These are phyloP conservation scores for Sporothrix phasma DNA, from an alignment of 2,329 filamentous ascomycete species.

Conservation along the genomic window DNA sequence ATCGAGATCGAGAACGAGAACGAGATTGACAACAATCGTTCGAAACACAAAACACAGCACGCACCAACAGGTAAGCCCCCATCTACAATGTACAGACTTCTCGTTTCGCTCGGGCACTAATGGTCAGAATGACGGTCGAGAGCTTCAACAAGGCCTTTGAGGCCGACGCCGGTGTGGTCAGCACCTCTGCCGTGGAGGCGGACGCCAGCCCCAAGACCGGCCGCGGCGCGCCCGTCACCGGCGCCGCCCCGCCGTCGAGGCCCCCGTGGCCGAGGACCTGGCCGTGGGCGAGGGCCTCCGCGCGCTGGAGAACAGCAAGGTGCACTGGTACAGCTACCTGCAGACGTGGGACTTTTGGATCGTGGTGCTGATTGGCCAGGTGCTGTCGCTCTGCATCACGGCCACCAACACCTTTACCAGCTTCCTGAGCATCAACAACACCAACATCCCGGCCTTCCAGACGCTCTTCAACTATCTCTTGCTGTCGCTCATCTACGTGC, in stretches of 20 bases:
- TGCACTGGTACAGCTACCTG: constrained; percentile 63
- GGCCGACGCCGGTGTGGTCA: constrained; percentile 5
- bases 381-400: constrained; percentile 82
- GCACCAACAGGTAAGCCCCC: neutral
- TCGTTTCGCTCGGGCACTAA: no score
- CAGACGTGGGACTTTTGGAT: constrained; percentile 81
- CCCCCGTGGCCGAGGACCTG: constrained; percentile 24
- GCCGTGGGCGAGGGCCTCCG: constrained; percentile 43
- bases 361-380: constrained; percentile 69
- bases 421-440: constrained; percentile 55
- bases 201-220: no score
- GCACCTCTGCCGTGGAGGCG: constrained; percentile 1
- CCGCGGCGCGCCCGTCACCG: neutral
- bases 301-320: constrained; percentile 43
- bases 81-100: no score
- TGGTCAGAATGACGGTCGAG: neutral
- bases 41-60: neutral
- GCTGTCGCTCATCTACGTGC: constrained; percentile 71
- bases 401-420: constrained; percentile 83
- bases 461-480: constrained; percentile 90
- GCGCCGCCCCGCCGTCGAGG: constrained; percentile 20
- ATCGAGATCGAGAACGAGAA: no score
- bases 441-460: constrained; percentile 89
- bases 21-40: neutral
- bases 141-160: constrained; percentile 12